Percentiles rank a stretch among this genome's conserved stretches.
Conservation (phyloP, 768 basidiomycete species). For the Tulasnella calospora region DNA sequence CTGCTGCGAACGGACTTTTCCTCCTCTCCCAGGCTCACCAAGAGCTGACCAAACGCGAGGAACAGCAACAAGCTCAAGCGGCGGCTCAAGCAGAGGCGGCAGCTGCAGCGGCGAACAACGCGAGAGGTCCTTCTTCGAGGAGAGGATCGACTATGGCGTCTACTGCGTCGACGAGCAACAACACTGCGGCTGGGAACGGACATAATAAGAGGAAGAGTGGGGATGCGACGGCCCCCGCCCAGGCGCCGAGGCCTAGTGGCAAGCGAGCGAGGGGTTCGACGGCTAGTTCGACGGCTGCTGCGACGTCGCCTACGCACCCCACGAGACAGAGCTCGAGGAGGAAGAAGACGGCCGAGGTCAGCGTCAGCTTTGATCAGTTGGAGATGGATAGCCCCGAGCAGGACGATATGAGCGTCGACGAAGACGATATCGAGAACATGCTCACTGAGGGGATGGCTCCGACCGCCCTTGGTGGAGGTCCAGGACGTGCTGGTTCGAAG, state of each 20-base stretch:
- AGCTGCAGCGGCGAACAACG: conserved; percentile 31
- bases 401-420: conserved; percentile 37
- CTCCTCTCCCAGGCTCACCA: conserved; percentile 92
- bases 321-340: conserved; percentile 24
- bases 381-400: conserved; percentile 23
- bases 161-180: neutral
- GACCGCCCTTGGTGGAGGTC: conserved; percentile 32
- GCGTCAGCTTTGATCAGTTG: conserved; percentile 33
- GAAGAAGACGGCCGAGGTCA: conserved; percentile 31
- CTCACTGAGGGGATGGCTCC: conserved; percentile 27
- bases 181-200: neutral
- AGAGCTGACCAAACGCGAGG: conserved; percentile 92
- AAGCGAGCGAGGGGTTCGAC: conserved; percentile 19
- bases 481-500: conserved; percentile 37
- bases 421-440: conserved; percentile 36
- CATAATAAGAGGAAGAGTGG: conserved; percentile 19
- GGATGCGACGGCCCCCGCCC: neutral
- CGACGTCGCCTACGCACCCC: neutral
- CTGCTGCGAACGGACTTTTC: conserved; percentile 89
- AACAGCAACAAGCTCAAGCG: conserved; percentile 43
- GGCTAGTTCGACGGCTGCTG: conserved; percentile 11
- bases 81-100: conserved; percentile 37
- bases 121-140: conserved; percentile 34
- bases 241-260: neutral
- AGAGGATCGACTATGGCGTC: conserved; percentile 12